Conservation (phyloP, 2,329 filamentous ascomycete genomes). For the Aspergillus unguis region DNA sequence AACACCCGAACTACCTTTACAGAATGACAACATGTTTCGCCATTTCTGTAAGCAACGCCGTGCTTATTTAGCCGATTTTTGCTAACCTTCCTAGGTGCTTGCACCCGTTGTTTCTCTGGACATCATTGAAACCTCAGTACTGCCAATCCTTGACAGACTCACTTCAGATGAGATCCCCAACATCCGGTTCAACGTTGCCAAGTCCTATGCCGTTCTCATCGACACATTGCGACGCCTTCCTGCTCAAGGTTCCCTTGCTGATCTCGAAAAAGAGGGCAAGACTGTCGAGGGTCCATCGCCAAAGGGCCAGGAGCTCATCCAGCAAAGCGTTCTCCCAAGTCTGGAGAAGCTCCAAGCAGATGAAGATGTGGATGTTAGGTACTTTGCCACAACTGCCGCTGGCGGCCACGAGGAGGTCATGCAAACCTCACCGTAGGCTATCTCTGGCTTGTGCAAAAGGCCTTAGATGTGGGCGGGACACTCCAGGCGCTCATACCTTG, state of each 20-base stretch:
- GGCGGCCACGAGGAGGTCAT: constrained; percentile 53
- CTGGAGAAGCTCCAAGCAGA: constrained; percentile 95
- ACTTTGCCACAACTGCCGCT: constrained; percentile 90
- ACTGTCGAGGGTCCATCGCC: constrained; percentile 55
- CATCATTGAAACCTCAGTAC: constrained; percentile 86
- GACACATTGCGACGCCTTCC: constrained; percentile 88
- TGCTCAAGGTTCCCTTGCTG: constrained; percentile 78
- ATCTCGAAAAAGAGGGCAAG: constrained; percentile 74
- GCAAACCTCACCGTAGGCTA: constrained; percentile 49
- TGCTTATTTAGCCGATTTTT: constrained; percentile 8
- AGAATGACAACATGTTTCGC: constrained; percentile 99
- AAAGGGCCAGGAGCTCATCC: constrained; percentile 73
- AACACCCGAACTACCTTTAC: constrained; percentile 98
- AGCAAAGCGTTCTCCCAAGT: constrained; percentile 81
- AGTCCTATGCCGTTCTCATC: constrained; percentile 89
- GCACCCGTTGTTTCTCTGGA: constrained; percentile 88
- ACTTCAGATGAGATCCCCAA: constrained; percentile 95
- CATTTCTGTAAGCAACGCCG: constrained; percentile 71
- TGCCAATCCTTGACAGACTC: constrained; percentile 94
- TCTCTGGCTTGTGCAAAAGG: constrained; percentile 8
- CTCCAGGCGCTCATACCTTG: constrained; percentile 22
- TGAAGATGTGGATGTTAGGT: constrained; percentile 95
- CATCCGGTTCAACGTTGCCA: constrained; percentile 98
- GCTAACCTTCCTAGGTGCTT: constrained; percentile 66
- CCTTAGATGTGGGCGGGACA: constrained; percentile 16